Evolutionary conservation across 495 filamentous ascomycete species (phyloP), one percentile per base, ranked within the genome.

Genomic region (Annulohypoxylon moriforme): DNA sequence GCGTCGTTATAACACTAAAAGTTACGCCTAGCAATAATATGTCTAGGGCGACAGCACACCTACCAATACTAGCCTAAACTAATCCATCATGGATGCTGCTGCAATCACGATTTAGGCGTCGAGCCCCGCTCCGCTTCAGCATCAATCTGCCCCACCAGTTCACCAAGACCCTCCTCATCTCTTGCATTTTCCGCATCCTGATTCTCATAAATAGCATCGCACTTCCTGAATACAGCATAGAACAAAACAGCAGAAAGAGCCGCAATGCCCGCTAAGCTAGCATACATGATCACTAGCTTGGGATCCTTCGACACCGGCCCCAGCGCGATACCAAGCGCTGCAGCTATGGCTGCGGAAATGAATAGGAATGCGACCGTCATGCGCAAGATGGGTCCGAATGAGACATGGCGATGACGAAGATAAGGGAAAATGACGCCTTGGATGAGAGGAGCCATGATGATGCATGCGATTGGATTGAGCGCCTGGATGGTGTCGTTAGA

Each of bases 211-310:
- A 14, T n/a, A n/a, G 34, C 34, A 46, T 60, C 57, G n/a, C 31
- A 46, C 25, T 25, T 44, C 38, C 57, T 24, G 13, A 60, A 60
- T 20, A 25, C 18, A 4, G 24, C 57, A 3, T 10, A 60, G 20
- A 60, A 46, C 14, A 27, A 2, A 1, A 18, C 22, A 9, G 34
- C 57, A 16, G 11, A 44, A 47, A 40, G 11, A 31, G 57, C 40
- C 22, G 10, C 31, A 14, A 22, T 11, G n/a, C 75, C 82, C 0
- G 82, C 77, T 11, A 78, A 75, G 33, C 34, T 80, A 11, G 71
- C 64, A 71, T 85, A 87, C 63, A 87, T 79, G 40, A 77, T 77
- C 2, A 85, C 79, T 49, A 87, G 62, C 14, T 74, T 73, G 3
- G 84, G 84, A 69, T 86, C 81, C 61, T 77, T 77, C 0, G 81